phyloP scores from a whole-genome alignment of 2,329 filamentous ascomycete species.

The Polychaeton citri region DNA sequence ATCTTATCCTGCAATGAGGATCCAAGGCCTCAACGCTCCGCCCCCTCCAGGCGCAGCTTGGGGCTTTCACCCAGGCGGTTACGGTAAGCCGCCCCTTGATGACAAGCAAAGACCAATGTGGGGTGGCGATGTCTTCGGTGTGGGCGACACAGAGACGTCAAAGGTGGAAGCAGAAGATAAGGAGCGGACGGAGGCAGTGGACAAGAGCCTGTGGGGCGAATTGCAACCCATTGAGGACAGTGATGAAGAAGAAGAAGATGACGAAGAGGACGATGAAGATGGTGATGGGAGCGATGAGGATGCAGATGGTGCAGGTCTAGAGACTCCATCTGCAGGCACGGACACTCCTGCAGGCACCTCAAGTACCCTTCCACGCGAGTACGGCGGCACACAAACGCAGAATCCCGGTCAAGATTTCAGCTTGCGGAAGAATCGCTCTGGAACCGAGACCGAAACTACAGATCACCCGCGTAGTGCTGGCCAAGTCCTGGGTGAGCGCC shows the following conservation, averaged over 20 bases:
- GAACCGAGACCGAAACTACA: conserved; percentile 72
- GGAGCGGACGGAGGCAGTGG: conserved; percentile 56
- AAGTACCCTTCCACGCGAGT: conserved; percentile 70
- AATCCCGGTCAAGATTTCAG: conserved; percentile 84
- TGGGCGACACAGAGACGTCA: conserved; percentile 31
- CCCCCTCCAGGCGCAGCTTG: conserved; percentile 79
- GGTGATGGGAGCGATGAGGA: conserved; percentile 60
- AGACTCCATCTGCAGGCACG: conserved; percentile 53
- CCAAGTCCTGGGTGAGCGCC: conserved; percentile 78
- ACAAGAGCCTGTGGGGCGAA: conserved; percentile 85
- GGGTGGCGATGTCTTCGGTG: conserved; percentile 88
- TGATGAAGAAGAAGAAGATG: conserved; percentile 49
- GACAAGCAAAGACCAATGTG: conserved; percentile 85
- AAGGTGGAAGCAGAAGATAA: conserved; percentile 46
- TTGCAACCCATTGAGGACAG: conserved; percentile 68
- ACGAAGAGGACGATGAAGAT: conserved; percentile 45
- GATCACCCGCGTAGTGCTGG: conserved; percentile 59
- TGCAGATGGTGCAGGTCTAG: conserved; percentile 53
- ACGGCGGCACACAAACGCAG: conserved; percentile 60
- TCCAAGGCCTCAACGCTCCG: conserved; percentile 86
- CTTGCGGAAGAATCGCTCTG: conserved; percentile 72
- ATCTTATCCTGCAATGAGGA: conserved; percentile 88
- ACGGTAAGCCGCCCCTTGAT: conserved; percentile 89
- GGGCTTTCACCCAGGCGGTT: conserved; percentile 92
- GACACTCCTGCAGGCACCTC: conserved; percentile 72